Evolutionary conservation across 257 asterid genomes (phyloP), one percentile per base, ranked within the genome.

Genomic region (Linaria vulgaris): DNA sequence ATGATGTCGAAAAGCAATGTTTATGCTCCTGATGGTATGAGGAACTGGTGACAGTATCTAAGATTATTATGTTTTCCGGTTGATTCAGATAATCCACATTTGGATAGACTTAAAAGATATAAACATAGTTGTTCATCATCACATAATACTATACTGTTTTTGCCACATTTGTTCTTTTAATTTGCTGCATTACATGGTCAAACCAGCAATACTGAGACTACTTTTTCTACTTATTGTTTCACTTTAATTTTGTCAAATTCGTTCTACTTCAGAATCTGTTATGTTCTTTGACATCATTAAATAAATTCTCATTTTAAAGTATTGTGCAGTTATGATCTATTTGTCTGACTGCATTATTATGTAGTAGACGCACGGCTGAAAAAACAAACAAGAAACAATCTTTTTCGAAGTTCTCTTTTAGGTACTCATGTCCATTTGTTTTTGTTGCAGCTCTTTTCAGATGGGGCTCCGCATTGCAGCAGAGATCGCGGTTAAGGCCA

Each of bases 391-490:
- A 15, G 3, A 58, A 41, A 44, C 31, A 37, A 37, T 38, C 15
- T 31, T 31, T 7, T 31, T 60, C 27, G 9, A 15, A 24, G 21
- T 59, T 23, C 34, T 8, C n/a, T 12, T 12, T 2, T 48, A 57
- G n/a, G 51, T 34, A 38, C 47, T 66, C 48, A 57, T 61, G 47
- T 64, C 49, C 38, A 14, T 15, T 12, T 16, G 38, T 64, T 11
- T 30, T 27, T 20, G 21, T 67, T 85, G 69, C 95, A 88, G 98
- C 98, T 72, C 95, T 91, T 67, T 88, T 76, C 83, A 78, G 91
- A 77, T 91, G 96, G 98, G 98, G 88, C 51, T 75, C 85, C 41
- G 87, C 91, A 67, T 69, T 91, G 77, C 96, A 88, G 79, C 91
- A 88, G 21, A 81, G 96, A 65, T 87, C 98, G 21, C 85, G 83